Conservation (phyloP, 169 alveolate species). For the Plasmodium yoelii region DNA sequence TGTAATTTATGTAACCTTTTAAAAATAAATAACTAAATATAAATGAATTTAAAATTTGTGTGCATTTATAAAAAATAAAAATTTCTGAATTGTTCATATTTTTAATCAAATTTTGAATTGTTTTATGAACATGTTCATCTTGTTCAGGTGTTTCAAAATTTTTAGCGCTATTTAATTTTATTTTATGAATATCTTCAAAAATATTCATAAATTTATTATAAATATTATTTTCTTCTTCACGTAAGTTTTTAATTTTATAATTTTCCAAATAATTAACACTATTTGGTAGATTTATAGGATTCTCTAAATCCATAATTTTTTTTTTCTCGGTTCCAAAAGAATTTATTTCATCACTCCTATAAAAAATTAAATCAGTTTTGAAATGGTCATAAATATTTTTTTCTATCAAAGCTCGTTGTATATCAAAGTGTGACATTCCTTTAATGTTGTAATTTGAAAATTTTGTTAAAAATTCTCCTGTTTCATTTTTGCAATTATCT, state of each 20-base stretch:
- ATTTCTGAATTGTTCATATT: slow-evolving; percentile 73
- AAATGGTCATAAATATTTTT: slow-evolving; percentile 64
- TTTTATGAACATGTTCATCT: slow-evolving; percentile 46
- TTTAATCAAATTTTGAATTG: slow-evolving; percentile 45
- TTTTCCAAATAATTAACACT: slow-evolving; percentile 61
- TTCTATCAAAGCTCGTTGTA: slow-evolving; percentile 50
- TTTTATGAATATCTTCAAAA: slow-evolving; percentile 52
- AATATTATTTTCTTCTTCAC: slow-evolving; percentile 46
- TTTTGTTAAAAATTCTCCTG: background rate
- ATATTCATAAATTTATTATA: slow-evolving; percentile 23
- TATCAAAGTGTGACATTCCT: background rate
- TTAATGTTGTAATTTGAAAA: background rate
- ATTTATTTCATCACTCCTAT: slow-evolving; percentile 17
- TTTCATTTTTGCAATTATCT: background rate
- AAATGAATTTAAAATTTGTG: slow-evolving; percentile 72
- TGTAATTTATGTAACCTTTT: slow-evolving; percentile 35
- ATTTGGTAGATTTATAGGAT: slow-evolving; percentile 39
- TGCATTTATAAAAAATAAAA: slow-evolving; percentile 68
- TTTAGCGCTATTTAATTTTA: slow-evolving; percentile 54
- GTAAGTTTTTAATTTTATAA: slow-evolving; percentile 39
- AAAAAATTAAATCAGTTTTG: slow-evolving; percentile 66
- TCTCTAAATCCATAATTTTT: background rate
- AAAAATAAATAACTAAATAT: slow-evolving; percentile 54
- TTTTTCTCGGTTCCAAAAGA: slow-evolving; percentile 9
- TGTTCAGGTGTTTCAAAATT: slow-evolving; percentile 74